These are phyloP conservation scores for Pythium biforme DNA, from an alignment of 352 stramenopile species.

Conservation along the genomic window DNA sequence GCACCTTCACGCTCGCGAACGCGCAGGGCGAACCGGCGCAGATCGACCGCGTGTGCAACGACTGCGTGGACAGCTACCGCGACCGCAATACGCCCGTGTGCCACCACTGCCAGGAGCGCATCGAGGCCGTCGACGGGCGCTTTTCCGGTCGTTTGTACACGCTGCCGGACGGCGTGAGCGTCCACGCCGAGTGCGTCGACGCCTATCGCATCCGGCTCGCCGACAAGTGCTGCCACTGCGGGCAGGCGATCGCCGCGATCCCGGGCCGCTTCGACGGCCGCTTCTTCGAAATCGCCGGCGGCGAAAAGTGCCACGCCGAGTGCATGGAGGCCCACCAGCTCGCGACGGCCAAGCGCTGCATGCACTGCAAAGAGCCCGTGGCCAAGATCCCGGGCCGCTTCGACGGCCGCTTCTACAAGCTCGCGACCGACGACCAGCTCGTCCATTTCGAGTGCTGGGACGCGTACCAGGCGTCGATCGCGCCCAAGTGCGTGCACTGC, in stretches of 20 bases:
- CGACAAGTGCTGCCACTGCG: slow-evolving; percentile 81
- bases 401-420: slow-evolving; percentile 87
- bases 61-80: slow-evolving; percentile 70
- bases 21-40: slow-evolving; percentile 27
- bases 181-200: slow-evolving; percentile 85
- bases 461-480: slow-evolving; percentile 63
- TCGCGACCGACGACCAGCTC: slow-evolving; percentile 41
- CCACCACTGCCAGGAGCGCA: slow-evolving; percentile 70
- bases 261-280: slow-evolving; percentile 74
- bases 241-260: slow-evolving; percentile 74
- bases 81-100: slow-evolving; percentile 75
- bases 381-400: slow-evolving; percentile 69
- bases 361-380: slow-evolving; percentile 68
- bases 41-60: slow-evolving; percentile 78
- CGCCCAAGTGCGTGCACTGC: slow-evolving; percentile 83
- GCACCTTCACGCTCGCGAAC: slow-evolving; percentile 31
- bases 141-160: slow-evolving; percentile 84
- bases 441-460: slow-evolving; percentile 90
- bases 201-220: slow-evolving; percentile 80
- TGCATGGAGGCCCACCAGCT: slow-evolving; percentile 81
- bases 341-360: slow-evolving; percentile 68
- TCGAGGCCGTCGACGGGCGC: slow-evolving; percentile 65
- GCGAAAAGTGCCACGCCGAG: slow-evolving; percentile 73
- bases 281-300: slow-evolving; percentile 72
- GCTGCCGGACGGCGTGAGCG: slow-evolving; percentile 66